phyloP scores from a whole-genome alignment of 2,329 filamentous ascomycete genomes.

The Exophiala aquamarina region DNA sequence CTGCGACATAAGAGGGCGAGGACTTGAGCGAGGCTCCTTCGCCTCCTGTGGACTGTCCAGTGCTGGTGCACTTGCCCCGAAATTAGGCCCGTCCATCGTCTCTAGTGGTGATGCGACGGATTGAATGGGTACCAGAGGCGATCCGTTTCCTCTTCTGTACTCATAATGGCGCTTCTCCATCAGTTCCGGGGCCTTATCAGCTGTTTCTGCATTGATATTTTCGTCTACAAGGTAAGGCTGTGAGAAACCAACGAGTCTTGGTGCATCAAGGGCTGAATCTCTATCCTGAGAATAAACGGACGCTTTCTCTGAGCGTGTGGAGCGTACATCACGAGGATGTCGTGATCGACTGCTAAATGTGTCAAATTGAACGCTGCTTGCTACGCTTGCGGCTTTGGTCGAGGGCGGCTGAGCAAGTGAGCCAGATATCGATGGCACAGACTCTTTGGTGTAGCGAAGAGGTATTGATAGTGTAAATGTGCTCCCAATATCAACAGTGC shows the following conservation, averaged over 20 bases:
- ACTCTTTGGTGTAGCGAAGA: slow-evolving; percentile 70
- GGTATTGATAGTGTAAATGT: slow-evolving; percentile 81
- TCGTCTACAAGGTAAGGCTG: slow-evolving; percentile 58
- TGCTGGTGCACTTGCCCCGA: not conserved
- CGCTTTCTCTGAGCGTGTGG: slow-evolving; percentile 6
- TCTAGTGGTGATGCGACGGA: slow-evolving; percentile 7
- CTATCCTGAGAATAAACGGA: slow-evolving; percentile 12
- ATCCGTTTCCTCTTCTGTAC: slow-evolving; percentile 1
- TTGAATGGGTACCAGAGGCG: slow-evolving; percentile 6
- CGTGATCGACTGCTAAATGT: slow-evolving; percentile 11
- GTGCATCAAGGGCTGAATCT: slow-evolving; percentile 45
- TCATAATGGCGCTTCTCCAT: not conserved
- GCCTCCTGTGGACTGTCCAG: slow-evolving; percentile 54
- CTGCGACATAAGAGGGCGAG: slow-evolving; percentile 32
- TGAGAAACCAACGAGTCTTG: slow-evolving; percentile 77
- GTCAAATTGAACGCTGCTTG: slow-evolving; percentile 14
- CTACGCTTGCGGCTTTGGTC: slow-evolving; percentile 5
- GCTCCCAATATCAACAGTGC: slow-evolving; percentile 70
- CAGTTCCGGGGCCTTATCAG: not conserved
- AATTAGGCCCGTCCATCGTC: not conserved
- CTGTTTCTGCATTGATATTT: slow-evolving; percentile 4
- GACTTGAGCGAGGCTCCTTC: slow-evolving; percentile 52
- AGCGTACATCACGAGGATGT: slow-evolving; percentile 5
- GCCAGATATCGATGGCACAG: slow-evolving; percentile 43
- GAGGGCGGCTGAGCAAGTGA: slow-evolving; percentile 13